Percentiles rank a stretch among this genome's conserved stretches.
Evolutionary conservation across 129 eudicot species (phyloP).

Genomic region (Helianthus tuberosus): DNA sequence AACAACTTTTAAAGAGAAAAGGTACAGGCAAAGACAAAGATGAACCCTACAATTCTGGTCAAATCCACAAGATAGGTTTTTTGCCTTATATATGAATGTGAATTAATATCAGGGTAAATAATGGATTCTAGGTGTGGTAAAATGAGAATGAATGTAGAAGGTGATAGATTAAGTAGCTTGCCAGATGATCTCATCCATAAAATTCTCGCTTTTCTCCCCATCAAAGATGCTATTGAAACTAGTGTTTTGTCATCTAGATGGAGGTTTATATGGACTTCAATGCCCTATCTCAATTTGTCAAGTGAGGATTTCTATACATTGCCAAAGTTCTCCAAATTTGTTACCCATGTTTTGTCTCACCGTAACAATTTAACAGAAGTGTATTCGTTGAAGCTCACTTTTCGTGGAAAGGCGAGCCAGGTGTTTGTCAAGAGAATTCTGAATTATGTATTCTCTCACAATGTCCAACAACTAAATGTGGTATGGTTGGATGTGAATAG

Average conservation of each 20-base stretch:
- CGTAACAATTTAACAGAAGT: constrained; percentile 9
- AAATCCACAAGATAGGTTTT: too few relatives aligned
- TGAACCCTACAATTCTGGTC: too few relatives aligned
- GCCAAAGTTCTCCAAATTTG: constrained; percentile 2
- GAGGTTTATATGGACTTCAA: constrained; percentile 22
- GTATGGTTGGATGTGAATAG: too few relatives aligned
- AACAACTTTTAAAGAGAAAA: too few relatives aligned
- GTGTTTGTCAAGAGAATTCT: not conserved
- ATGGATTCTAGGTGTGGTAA: not conserved
- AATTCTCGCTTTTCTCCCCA: constrained; percentile 12
- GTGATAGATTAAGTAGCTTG: constrained; percentile 26
- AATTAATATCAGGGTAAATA: too few relatives aligned
- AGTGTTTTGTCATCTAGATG: constrained; percentile 20
- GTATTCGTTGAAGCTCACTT: not conserved
- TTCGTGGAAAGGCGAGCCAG: not conserved
- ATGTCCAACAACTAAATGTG: constrained; percentile 11
- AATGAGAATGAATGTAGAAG: constrained; percentile 3
- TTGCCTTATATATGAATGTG: too few relatives aligned
- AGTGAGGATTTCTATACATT: not conserved
- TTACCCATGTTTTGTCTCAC: not conserved
- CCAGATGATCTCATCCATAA: constrained; percentile 16
- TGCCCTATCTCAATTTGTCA: constrained; percentile 15
- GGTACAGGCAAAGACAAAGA: too few relatives aligned
- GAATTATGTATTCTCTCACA: constrained; percentile 17
- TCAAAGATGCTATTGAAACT: not conserved